Conservation (phyloP, 371 early-diverging fungal genomes). For the Mucor racemosus region DNA sequence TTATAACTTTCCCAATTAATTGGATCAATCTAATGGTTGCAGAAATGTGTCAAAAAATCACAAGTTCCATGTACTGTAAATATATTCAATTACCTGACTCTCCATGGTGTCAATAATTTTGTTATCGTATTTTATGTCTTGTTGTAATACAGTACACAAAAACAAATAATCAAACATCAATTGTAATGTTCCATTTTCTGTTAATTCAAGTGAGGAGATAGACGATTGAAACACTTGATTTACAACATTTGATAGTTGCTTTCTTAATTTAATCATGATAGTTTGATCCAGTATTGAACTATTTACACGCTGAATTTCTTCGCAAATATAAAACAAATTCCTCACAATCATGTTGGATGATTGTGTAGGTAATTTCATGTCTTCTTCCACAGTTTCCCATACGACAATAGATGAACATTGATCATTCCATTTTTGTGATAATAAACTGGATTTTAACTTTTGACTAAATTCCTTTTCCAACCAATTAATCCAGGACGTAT, state of each 20-base stretch:
- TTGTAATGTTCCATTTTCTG: constrained; percentile 62
- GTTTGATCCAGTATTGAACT: constrained; percentile 44
- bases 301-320: constrained; percentile 55
- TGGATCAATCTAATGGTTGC: constrained; percentile 53
- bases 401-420: constrained; percentile 31
- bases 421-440: constrained; percentile 37
- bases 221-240: constrained; percentile 3
- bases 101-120: neutral
- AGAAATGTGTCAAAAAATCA: neutral
- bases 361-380: constrained; percentile 50
- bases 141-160: constrained; percentile 23
- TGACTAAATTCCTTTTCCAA: constrained; percentile 32
- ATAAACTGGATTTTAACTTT: constrained; percentile 19
- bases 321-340: constrained; percentile 47
- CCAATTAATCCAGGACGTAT: constrained; percentile 49
- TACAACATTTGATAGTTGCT: neutral
- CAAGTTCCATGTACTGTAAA: neutral
- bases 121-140: neutral
- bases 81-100: neutral
- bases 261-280: constrained; percentile 10
- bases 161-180: constrained; percentile 59
- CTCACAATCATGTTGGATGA: constrained; percentile 46
- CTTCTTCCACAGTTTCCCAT: constrained; percentile 41
- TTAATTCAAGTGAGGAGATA: neutral
- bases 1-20: constrained; percentile 61